Conservation (phyloP, 2,329 filamentous ascomycete genomes). For the Tolypocladium tropicale region DNA sequence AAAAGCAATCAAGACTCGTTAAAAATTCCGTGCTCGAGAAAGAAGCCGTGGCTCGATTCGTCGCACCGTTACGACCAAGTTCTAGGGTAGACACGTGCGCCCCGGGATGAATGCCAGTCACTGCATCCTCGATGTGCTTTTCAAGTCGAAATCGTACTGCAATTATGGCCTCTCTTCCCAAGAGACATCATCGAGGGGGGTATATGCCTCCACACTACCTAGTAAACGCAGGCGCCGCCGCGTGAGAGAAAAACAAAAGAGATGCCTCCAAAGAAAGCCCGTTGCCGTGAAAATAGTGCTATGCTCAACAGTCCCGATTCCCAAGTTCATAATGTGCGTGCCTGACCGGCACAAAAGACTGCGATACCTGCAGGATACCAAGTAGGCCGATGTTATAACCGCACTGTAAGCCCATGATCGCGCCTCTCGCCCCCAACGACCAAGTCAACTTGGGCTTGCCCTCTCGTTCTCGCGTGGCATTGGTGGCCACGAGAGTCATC, state of each 20-base stretch:
- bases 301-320: neutral
- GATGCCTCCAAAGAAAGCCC: neutral
- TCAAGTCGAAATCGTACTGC: neutral
- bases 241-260: neutral
- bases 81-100: neutral
- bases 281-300: neutral
- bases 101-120: neutral
- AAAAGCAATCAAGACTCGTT: too few relatives aligned
- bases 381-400: slow-evolving; percentile 4
- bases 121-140: neutral
- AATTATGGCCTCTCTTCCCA: neutral
- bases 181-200: neutral
- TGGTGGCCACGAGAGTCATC: too few relatives aligned
- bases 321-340: neutral
- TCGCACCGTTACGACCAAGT: too few relatives aligned
- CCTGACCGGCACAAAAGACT: neutral
- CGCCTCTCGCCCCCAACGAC: neutral
- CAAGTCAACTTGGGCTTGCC: too few relatives aligned
- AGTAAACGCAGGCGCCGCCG: neutral
- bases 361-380: slow-evolving; percentile 1
- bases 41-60: neutral
- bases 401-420: neutral
- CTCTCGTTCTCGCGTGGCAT: neutral
- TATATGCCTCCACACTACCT: slow-evolving; percentile 2
- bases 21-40: too few relatives aligned